phyloP scores from a whole-genome alignment of 2,329 filamentous ascomycete species.

The Gnomoniopsis sp. region DNA sequence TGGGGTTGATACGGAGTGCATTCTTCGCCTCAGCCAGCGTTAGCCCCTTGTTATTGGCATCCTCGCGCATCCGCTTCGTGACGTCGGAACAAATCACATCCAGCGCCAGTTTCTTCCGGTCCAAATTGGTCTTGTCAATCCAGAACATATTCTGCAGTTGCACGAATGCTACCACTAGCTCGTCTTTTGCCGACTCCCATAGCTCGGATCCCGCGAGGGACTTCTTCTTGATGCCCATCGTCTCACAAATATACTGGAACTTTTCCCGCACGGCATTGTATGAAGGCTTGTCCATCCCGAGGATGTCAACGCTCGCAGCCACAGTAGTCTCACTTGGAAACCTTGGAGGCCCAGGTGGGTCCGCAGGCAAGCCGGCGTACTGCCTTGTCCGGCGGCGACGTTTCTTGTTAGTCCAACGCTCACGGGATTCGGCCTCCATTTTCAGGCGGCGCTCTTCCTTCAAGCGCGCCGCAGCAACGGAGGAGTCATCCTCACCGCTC shows the following conservation, averaged over 20 bases:
- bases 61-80: constrained; percentile 70
- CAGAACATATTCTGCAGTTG: constrained; percentile 63
- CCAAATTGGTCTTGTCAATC: constrained; percentile 42
- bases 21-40: constrained; percentile 74
- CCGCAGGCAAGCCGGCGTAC: constrained; percentile 66
- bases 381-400: constrained; percentile 64
- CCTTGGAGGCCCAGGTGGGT: constrained; percentile 65
- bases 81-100: constrained; percentile 80
- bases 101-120: constrained; percentile 64
- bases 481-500: constrained; percentile 19
- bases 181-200: constrained; percentile 70
- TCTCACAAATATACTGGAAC: constrained; percentile 69
- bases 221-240: constrained; percentile 69
- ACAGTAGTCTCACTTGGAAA: constrained; percentile 82
- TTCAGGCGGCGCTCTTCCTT: constrained; percentile 50
- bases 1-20: constrained; percentile 40
- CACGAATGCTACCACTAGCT: constrained; percentile 60
- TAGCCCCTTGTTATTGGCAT: constrained; percentile 57
- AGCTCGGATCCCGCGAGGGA: constrained; percentile 67
- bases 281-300: constrained; percentile 59
- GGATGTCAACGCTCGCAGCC: constrained; percentile 69
- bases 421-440: constrained; percentile 56
- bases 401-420: constrained; percentile 61
- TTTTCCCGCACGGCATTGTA: constrained; percentile 64
- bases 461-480: constrained; percentile 45